Base-by-base conservation (phyloP, 495 filamentous ascomycete species). In the Clohesyomyces aquaticus region DNA sequence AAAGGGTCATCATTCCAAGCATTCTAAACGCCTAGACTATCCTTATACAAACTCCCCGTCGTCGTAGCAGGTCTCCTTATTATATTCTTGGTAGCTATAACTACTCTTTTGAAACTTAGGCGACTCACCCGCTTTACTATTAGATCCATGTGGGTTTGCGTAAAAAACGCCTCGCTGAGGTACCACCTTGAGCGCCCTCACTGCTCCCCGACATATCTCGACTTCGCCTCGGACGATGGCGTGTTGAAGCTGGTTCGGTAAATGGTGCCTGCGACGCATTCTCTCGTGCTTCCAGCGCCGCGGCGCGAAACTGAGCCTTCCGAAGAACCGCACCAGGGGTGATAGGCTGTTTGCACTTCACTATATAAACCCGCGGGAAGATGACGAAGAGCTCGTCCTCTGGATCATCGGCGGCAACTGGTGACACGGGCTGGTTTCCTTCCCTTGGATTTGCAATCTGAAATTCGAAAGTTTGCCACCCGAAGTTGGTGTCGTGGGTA, bases 361-460 rank as follows among this genome's bases (percentile, higher is more conserved):
- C 22, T 9, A 48, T 1, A 29, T 48, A 59, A 26, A 59, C 26
- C 9, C 43, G 41, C 10, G 55, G 55, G 28, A 59, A 59, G 4
- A 59, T 49, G 10, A 49, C 43, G 22, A 48, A 48, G 19, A 59
- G 23, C 38, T 59, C 55, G 9, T 59, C 55, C 6, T 59, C 55
- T 9, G 11, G 14, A 19, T 23, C 41, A 16, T 29, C 41, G 21
- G 14, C 26, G 22, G 38, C 49, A n/a, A 49, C 23, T 27, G 41
- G 41, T 18, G 55, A 46, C 4, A 29, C 11, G 12, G 18, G 23
- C 21, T 49, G 23, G 18, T 49, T 26, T 47, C 26, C 43, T 11
- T 48, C 22, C n/a, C n/a, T 48, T 16, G 6, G 1, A 42, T 46
- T 32, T 3, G 41, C 41, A 12, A 48, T 26, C 18, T 49, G 6